A percentile compares a stretch with the other conserved stretches of the same genome.
Conservation (phyloP, 495 filamentous ascomycete species). For the Neurospora cerealis region DNA sequence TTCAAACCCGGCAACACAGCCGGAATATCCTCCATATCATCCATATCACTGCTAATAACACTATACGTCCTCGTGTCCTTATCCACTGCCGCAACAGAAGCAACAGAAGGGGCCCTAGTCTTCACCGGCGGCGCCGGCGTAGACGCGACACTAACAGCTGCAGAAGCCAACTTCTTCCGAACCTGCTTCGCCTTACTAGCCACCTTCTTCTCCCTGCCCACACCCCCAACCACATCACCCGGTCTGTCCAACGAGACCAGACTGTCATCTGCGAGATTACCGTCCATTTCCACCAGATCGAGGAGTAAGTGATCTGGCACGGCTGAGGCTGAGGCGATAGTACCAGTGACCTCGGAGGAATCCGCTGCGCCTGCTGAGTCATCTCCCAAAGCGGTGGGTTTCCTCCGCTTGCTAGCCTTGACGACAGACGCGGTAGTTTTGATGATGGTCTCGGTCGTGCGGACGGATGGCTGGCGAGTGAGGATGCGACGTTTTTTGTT, state of each 20-base stretch:
- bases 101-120: not conserved
- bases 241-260: not conserved
- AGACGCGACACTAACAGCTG: not conserved
- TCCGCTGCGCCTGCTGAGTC: no score
- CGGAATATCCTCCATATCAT: conserved; percentile 28
- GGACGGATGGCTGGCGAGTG: not conserved
- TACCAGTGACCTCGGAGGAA: no score
- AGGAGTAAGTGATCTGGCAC: not conserved
- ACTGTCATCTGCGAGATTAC: not conserved
- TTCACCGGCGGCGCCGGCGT: not conserved
- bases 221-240: not conserved
- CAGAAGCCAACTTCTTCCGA: not conserved
- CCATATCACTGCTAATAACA: conserved; percentile 16
- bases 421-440: not conserved
- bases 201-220: not conserved
- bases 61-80: not conserved
- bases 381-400: no score
- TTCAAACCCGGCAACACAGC: conserved; percentile 8
- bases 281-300: not conserved
- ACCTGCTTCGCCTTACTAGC: not conserved
- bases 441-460: not conserved
- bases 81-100: not conserved
- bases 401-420: not conserved
- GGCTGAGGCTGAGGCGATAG: no score
- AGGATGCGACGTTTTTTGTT: not conserved